Conservation (phyloP, 192 early-diverging fungal genomes). For the Entophlyctis luteolus region DNA sequence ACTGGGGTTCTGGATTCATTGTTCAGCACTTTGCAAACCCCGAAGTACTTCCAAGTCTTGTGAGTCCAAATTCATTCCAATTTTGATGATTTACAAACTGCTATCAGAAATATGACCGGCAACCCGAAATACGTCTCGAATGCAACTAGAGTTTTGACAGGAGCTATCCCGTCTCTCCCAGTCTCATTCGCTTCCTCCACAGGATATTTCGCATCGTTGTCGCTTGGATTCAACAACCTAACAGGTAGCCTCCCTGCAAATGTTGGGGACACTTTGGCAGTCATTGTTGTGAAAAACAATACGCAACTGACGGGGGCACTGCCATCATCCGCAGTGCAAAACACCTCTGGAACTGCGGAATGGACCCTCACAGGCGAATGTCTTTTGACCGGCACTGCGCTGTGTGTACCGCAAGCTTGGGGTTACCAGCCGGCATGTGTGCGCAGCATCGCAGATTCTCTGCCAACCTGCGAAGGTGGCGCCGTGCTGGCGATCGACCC, state of each 20-base stretch:
- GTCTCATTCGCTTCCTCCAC: not conserved
- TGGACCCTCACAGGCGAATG: conserved; percentile 5
- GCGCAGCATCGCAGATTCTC: not conserved
- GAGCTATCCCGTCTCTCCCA: conserved; percentile 1
- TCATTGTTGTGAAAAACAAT: conserved; percentile 5
- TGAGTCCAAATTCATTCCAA: not conserved
- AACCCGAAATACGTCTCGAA: too few relatives aligned
- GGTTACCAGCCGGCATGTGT: conserved; percentile 4
- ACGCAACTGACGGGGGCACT: conserved; percentile 1
- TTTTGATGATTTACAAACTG: not conserved
- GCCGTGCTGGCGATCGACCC: not conserved
- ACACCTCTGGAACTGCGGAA: not conserved
- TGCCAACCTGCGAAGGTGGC: not conserved
- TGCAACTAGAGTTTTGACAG: not conserved
- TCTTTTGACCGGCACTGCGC: not conserved
- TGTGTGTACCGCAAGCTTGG: conserved; percentile 9
- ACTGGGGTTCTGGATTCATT: not conserved
- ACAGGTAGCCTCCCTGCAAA: conserved; percentile 1
- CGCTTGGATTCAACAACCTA: conserved; percentile 2
- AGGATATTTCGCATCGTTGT: not conserved
- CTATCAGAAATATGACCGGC: conserved; percentile 14
- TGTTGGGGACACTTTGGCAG: not conserved
- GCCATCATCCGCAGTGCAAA: not conserved
- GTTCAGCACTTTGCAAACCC: not conserved
- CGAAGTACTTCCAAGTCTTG: conserved; percentile 12